phyloP scores from a whole-genome alignment of 805 yeast species.

The Huiozyma sinensis region DNA sequence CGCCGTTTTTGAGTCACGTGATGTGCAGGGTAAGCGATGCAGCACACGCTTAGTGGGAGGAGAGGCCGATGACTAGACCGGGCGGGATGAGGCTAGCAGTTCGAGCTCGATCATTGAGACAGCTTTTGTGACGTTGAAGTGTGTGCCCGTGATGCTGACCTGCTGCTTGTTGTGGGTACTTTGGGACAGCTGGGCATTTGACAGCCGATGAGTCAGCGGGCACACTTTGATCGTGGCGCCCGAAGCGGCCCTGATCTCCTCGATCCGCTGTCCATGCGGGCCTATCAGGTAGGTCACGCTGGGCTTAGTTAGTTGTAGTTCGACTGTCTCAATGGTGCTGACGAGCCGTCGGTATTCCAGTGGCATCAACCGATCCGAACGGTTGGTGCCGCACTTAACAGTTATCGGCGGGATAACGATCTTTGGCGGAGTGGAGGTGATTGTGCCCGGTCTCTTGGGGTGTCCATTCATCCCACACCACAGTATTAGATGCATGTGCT shows the following conservation, averaged over 20 bases:
- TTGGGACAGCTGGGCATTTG: constrained; percentile 6
- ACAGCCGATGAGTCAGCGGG: constrained; percentile 19
- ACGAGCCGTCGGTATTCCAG: neutral
- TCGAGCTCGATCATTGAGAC: neutral
- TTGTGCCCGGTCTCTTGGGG: too few species aligned
- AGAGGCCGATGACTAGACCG: too few species aligned
- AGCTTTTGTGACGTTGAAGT: neutral
- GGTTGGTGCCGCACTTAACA: too few species aligned
- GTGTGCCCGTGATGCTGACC: constrained; percentile 25
- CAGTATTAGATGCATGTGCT: too few species aligned
- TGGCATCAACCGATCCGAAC: too few species aligned
- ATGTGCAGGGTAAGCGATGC: too few species aligned
- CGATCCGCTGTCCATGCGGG: neutral
- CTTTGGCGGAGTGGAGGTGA: too few species aligned
- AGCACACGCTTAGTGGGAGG: too few species aligned
- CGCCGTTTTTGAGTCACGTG: neutral
- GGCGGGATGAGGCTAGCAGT: neutral
- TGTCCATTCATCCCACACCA: too few species aligned
- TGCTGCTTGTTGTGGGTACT: constrained; percentile 16
- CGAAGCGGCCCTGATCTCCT: constrained; percentile 10
- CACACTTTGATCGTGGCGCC: constrained; percentile 33
- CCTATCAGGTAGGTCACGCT: constrained; percentile 1
- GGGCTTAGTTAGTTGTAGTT: constrained; percentile 6
- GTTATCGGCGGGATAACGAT: too few species aligned
- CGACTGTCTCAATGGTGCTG: constrained; percentile 2